These are phyloP conservation scores for Xylaria sp. DNA, from an alignment of 2,329 filamentous ascomycete species.

Conservation along the genomic window DNA sequence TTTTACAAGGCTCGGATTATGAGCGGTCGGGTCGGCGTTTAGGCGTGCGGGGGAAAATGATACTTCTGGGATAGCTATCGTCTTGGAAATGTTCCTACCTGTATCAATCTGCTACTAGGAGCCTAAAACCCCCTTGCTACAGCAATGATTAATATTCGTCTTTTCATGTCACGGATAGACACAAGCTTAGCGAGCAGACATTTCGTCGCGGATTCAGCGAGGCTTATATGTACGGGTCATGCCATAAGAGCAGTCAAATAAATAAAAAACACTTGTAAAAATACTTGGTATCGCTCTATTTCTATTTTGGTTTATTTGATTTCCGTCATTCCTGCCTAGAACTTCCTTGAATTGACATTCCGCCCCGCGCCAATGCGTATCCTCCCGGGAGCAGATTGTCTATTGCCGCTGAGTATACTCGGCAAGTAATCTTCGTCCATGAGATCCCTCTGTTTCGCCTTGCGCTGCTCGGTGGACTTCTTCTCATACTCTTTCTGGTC, in stretches of 20 bases:
- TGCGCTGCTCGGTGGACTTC: conserved; percentile 71
- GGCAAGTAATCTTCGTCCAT: conserved; percentile 98
- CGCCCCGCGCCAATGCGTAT: conserved; percentile 86
- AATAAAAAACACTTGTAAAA: background rate
- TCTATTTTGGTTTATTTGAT: conserved; percentile 1
- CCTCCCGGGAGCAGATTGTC: conserved; percentile 70
- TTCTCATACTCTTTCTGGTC: conserved; percentile 93
- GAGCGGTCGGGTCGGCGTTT: background rate
- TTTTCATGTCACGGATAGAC: background rate
- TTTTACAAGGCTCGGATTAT: background rate
- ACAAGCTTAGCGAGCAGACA: background rate
- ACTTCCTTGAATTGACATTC: conserved; percentile 82
- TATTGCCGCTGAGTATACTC: conserved; percentile 82
- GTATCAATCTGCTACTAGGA: background rate
- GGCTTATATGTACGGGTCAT: background rate
- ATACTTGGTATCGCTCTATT: conserved; percentile 40
- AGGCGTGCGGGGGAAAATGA: background rate
- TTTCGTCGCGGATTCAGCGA: too few relatives aligned
- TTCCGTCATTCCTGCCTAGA: conserved; percentile 18
- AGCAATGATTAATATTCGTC: background rate
- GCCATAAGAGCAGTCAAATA: background rate
- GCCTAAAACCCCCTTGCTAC: background rate
- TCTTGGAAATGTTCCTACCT: background rate
- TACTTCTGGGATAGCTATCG: background rate
- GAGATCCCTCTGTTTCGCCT: conserved; percentile 78